phyloP scores from a whole-genome alignment of 495 filamentous ascomycete species.

The Penicillium pancosmium region DNA sequence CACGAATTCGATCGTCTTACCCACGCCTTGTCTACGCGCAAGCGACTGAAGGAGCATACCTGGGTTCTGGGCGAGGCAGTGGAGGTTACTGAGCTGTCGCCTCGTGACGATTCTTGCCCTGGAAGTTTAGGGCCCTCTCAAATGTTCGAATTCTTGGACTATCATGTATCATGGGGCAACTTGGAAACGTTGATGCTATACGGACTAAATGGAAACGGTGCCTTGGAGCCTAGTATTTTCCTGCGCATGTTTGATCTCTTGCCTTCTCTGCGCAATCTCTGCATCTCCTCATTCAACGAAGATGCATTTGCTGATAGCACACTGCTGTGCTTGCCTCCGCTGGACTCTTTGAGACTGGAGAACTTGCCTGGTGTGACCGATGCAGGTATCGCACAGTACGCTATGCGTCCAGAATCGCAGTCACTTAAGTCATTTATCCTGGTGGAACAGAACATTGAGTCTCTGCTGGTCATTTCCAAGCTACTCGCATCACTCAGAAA shows the following conservation, averaged over 20 bases:
- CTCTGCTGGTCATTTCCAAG: slow-evolving; percentile 70
- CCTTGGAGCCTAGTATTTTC: slow-evolving; percentile 66
- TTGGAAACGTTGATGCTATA: slow-evolving; percentile 78
- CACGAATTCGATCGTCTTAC: slow-evolving; percentile 75
- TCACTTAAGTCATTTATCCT: slow-evolving; percentile 63
- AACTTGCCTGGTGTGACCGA: slow-evolving; percentile 78
- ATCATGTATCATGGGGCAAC: slow-evolving; percentile 69
- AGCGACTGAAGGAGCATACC: slow-evolving; percentile 72
- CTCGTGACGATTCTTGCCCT: slow-evolving; percentile 49
- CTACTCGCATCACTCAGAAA: slow-evolving; percentile 67
- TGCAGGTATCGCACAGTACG: slow-evolving; percentile 72
- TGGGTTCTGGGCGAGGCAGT: slow-evolving; percentile 69
- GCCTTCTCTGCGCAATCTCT: slow-evolving; percentile 71
- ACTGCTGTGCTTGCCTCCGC: slow-evolving; percentile 67
- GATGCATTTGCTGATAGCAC: slow-evolving; percentile 73
- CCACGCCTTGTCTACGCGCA: slow-evolving; percentile 77
- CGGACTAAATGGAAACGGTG: slow-evolving; percentile 58
- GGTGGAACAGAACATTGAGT: slow-evolving; percentile 66
- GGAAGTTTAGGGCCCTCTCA: slow-evolving; percentile 62
- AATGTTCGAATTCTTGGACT: slow-evolving; percentile 68
- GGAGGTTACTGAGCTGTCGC: slow-evolving; percentile 46
- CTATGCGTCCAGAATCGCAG: slow-evolving; percentile 57
- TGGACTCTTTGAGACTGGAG: slow-evolving; percentile 75
- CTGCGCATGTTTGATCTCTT: slow-evolving; percentile 67
- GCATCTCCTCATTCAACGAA: slow-evolving; percentile 71